Conservation (phyloP, 2,329 filamentous ascomycete species). For the Ramularia endophylla region DNA sequence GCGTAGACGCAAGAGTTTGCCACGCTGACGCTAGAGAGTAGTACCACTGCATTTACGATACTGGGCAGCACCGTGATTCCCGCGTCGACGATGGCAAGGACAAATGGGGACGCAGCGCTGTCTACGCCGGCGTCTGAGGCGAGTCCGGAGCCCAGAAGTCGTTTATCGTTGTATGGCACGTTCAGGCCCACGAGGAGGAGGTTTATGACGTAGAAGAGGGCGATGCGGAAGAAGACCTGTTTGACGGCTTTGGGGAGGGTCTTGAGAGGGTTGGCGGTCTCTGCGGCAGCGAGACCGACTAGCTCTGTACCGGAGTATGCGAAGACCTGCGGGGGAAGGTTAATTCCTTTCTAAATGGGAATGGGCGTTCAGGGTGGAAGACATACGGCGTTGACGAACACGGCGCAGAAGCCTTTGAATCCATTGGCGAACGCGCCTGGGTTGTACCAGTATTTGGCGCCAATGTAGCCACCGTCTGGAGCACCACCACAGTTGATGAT, state of each 20-base stretch:
- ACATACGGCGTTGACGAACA: too few species aligned
- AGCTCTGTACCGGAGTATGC: conserved; percentile 50
- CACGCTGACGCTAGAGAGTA: conserved; percentile 53
- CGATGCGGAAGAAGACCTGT: conserved; percentile 29
- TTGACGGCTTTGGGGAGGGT: conserved; percentile 29
- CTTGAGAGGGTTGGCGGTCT: conserved; percentile 45
- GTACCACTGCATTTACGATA: conserved; percentile 63
- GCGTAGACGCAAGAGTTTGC: conserved; percentile 47
- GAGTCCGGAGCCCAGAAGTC: conserved; percentile 37
- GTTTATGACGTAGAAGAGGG: conserved; percentile 27
- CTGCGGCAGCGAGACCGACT: conserved; percentile 47
- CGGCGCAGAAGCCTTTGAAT: conserved; percentile 75
- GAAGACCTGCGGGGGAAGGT: conserved; percentile 55
- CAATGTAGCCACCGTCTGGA: conserved; percentile 68
- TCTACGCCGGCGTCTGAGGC: too few species aligned
- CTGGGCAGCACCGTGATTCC: conserved; percentile 55
- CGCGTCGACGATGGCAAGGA: conserved; percentile 57
- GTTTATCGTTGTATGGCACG: too few species aligned
- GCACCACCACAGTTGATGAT: conserved; percentile 80
- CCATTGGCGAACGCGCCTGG: conserved; percentile 83
- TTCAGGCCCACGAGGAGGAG: conserved; percentile 27
- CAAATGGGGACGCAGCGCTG: conserved; percentile 55
- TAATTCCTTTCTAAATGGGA: too few species aligned
- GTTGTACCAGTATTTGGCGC: conserved; percentile 66
- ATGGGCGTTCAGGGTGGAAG: too few species aligned